Percentiles rank a stretch among this genome's conserved stretches.
Conservation (phyloP, 2,329 filamentous ascomycete species). For the Cryphonectria radicalis region DNA sequence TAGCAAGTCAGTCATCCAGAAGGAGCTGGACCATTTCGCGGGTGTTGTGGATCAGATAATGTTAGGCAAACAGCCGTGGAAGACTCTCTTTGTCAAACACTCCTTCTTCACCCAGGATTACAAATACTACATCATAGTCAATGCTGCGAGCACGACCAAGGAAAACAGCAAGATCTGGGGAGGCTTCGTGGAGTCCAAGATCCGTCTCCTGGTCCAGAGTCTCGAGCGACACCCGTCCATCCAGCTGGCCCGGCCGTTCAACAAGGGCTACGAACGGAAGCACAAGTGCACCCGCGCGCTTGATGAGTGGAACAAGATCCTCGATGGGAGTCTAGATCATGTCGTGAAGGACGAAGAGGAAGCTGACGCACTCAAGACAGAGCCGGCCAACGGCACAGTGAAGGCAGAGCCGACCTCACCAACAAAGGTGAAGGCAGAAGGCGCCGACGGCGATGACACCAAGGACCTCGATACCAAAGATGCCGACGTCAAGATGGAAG, state of each 20-base stretch:
- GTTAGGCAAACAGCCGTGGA: conserved; percentile 77
- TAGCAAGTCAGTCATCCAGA: conserved; percentile 80
- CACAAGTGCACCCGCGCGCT: conserved; percentile 66
- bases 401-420: conserved; percentile 52
- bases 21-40: conserved; percentile 78
- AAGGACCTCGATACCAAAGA: conserved; percentile 32
- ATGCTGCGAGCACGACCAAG: conserved; percentile 79
- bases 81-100: conserved; percentile 85
- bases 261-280: conserved; percentile 85
- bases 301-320: conserved; percentile 55
- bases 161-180: conserved; percentile 88
- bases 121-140: conserved; percentile 93
- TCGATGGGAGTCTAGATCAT: conserved; percentile 56
- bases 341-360: conserved; percentile 42
- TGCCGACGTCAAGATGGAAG: conserved; percentile 33
- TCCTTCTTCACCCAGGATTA: conserved; percentile 92
- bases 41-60: conserved; percentile 82
- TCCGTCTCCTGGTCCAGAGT: conserved; percentile 81
- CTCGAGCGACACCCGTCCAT: conserved; percentile 83
- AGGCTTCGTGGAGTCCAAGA: conserved; percentile 90
- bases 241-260: conserved; percentile 85
- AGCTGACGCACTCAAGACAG: conserved; percentile 46
- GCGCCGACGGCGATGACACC: conserved; percentile 33
- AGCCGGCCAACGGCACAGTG: conserved; percentile 52
- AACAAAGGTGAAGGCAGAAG: conserved; percentile 43